These are phyloP conservation scores for Drechslerella stenobrocha DNA, from an alignment of 2,329 filamentous ascomycete genomes.

Conservation along the genomic window DNA sequence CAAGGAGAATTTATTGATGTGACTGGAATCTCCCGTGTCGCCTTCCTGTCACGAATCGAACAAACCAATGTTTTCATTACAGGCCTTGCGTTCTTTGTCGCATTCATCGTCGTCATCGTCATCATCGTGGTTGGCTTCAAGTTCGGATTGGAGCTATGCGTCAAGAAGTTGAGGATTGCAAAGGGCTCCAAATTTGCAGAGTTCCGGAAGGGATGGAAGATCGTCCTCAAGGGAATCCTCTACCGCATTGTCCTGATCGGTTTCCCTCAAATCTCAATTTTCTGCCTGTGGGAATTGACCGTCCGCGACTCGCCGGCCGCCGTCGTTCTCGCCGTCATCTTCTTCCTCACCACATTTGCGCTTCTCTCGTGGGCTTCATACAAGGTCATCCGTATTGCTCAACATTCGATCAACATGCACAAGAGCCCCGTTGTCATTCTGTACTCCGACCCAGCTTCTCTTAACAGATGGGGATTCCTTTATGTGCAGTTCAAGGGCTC, in stretches of 20 bases:
- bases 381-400: slow-evolving; percentile 87
- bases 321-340: slow-evolving; percentile 83
- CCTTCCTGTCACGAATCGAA: slow-evolving; percentile 82
- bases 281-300: slow-evolving; percentile 93
- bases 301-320: slow-evolving; percentile 80
- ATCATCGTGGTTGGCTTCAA: slow-evolving; percentile 78
- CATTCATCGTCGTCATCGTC: slow-evolving; percentile 76
- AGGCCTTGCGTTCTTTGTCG: slow-evolving; percentile 81
- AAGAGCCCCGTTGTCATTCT: slow-evolving; percentile 96
- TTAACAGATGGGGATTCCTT: slow-evolving; percentile 98
- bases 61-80: slow-evolving; percentile 92
- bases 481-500: slow-evolving; percentile 96
- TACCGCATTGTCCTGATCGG: slow-evolving; percentile 88
- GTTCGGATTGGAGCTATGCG: slow-evolving; percentile 73
- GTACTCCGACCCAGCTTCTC: slow-evolving; percentile 87
- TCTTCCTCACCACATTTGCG: slow-evolving; percentile 76
- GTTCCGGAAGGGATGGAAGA: slow-evolving; percentile 92
- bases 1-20: slow-evolving; percentile 61
- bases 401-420: slow-evolving; percentile 85
- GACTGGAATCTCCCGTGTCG: slow-evolving; percentile 83
- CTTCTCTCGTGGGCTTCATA: slow-evolving; percentile 82
- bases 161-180: slow-evolving; percentile 71
- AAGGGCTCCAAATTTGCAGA: slow-evolving; percentile 84
- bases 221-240: slow-evolving; percentile 88
- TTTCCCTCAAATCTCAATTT: slow-evolving; percentile 84